These are phyloP conservation scores for Blastomyces silverae DNA, from an alignment of 2,329 filamentous ascomycete species.

Conservation along the genomic window DNA sequence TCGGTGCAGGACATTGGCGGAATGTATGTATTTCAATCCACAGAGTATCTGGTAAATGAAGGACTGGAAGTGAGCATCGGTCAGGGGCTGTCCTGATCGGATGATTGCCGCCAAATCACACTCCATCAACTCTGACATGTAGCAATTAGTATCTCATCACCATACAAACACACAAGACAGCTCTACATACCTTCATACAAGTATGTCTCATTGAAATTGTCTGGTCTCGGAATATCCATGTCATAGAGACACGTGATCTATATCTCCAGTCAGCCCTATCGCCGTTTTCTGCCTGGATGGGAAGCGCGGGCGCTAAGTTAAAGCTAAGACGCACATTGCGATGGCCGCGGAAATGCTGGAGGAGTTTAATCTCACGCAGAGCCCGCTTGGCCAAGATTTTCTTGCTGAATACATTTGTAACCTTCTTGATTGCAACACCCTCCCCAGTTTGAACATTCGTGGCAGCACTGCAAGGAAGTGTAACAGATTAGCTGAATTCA, in stretches of 20 bases:
- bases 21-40: constrained; percentile 98
- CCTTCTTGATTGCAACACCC: constrained; percentile 97
- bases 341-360: constrained; percentile 93
- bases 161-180: neutral
- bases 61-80: constrained; percentile 97
- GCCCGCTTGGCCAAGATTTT: constrained; percentile 99
- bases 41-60: constrained; percentile 99
- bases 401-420: constrained; percentile 99
- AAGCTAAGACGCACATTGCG: constrained; percentile 60
- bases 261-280: constrained; percentile 33
- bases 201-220: constrained; percentile 99
- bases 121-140: constrained; percentile 81
- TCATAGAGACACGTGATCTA: constrained; percentile 98
- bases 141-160: constrained; percentile 20
- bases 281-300: neutral
- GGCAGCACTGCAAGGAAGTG: constrained; percentile 59
- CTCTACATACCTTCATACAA: constrained; percentile 77
- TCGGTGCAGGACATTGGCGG: constrained; percentile 92
- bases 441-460: constrained; percentile 86
- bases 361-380: constrained; percentile 93
- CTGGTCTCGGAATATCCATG: constrained; percentile 96
- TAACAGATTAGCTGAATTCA: constrained; percentile 1
- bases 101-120: constrained; percentile 98
- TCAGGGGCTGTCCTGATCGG: constrained; percentile 90
- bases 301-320: constrained; percentile 7